These are phyloP conservation scores for Geotrichum aggregatum DNA, from an alignment of 1,139 yeast species.

Conservation along the genomic window DNA sequence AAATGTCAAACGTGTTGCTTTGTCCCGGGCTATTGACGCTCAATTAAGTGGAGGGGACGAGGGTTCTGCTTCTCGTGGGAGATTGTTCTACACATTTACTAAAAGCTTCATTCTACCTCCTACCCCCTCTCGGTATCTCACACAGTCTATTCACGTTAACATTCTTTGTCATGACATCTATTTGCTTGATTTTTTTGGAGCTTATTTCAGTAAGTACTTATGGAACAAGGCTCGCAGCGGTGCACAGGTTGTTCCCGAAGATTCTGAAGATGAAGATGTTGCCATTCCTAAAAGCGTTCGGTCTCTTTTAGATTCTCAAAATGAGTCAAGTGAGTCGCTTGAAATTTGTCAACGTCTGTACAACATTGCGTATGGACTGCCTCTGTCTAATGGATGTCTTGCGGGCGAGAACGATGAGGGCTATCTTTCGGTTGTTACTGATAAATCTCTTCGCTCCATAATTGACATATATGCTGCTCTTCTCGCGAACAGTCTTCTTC, in stretches of 20 bases:
- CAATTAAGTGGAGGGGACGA: constrained; percentile 41
- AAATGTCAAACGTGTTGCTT: constrained; percentile 18
- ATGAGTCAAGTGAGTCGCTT: constrained; percentile 22
- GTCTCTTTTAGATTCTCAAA: constrained; percentile 21
- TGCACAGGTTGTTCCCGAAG: constrained; percentile 10
- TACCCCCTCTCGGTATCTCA: constrained; percentile 31
- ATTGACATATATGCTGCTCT: constrained; percentile 37
- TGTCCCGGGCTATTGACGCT: constrained; percentile 38
- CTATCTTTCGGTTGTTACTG: constrained; percentile 28
- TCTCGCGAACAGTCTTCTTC: constrained; percentile 31
- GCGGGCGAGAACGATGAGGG: constrained; percentile 30
- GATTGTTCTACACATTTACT: constrained; percentile 33
- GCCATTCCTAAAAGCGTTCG: constrained; percentile 26
- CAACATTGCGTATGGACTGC: constrained; percentile 28
- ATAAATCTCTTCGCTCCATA: constrained; percentile 32
- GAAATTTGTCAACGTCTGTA: constrained; percentile 29
- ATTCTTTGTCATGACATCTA: constrained; percentile 24
- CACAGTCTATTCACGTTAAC: constrained; percentile 36
- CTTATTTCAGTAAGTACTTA: constrained; percentile 22
- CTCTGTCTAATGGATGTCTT: constrained; percentile 23
- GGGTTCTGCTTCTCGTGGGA: constrained; percentile 25
- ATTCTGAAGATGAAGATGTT: constrained; percentile 17
- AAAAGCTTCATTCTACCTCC: constrained; percentile 33
- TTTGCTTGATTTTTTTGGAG: constrained; percentile 15
- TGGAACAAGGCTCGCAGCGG: constrained; percentile 30